Base-by-base conservation (phyloP, 139 green algal genomes). In the Trebouxia sp. region DNA sequence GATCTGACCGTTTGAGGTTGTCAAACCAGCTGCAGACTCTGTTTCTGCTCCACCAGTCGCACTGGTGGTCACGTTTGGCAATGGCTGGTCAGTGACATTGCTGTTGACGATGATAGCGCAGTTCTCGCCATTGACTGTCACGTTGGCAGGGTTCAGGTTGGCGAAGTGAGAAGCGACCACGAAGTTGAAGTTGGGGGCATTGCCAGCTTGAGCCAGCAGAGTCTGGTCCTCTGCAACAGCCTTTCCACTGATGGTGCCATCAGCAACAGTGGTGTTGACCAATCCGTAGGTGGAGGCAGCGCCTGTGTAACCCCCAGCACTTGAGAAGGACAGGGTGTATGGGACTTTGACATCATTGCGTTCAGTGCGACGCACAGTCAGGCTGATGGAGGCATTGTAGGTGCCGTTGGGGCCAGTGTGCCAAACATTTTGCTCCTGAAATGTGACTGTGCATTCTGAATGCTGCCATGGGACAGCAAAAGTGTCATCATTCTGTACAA, bases 1-100 rank as follows among this genome's bases (percentile, higher is more conserved):
- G 24, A 86, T 82, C 24, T 66, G 37, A 75, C 75, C 82, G 38
- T 79, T 67, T 14, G 15, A 28, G n/a, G 80, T 84, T 32, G 70
- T 77, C 70, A 84, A 30, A n/a, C 69, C 69, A 53, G 41, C 69
- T 30, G 62, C 62, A 53, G 69, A 77, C 41, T 77, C 69, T 55
- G 24, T 38, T n/a, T 24, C 41, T 56, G 69, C 69, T 2, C n/a
- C 26, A 37, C 69, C 69, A 41, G 14, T n/a, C 24, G 24, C 11
- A 6, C 35, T 72, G 62, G 35, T 0, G 6, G 35, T 72, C 3
- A 72, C 62, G 28, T 72, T 72, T 45, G 62, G 62, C 12, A 72
- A 43, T 17, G 69, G 69, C 41, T 77, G 37, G 37, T 32, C 39
- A 26, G 69, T 77, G 26, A 51, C 26, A 24, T 77, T 77, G 38